These are phyloP conservation scores for Laburnicola sp. DNA, from an alignment of 2,329 filamentous ascomycete species.

Conservation along the genomic window DNA sequence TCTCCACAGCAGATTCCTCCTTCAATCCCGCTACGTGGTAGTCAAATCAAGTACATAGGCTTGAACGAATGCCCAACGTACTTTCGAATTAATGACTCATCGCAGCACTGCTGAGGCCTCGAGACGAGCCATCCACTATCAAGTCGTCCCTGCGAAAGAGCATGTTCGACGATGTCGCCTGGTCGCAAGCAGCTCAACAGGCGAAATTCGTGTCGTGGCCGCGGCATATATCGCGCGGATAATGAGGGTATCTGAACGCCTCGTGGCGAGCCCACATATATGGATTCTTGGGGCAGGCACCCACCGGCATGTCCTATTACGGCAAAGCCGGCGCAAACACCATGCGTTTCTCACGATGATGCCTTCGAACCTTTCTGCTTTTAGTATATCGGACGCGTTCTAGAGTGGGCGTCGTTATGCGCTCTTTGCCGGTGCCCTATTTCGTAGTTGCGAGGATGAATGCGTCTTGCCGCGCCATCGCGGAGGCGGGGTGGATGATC, in stretches of 20 bases:
- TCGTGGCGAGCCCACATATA: conserved; percentile 13
- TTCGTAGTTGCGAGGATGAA: conserved; percentile 1
- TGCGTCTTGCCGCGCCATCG: conserved; percentile 9
- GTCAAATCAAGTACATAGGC: too few relatives aligned
- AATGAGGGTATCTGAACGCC: conserved; percentile 6
- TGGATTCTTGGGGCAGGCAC: neutral
- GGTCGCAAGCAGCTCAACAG: neutral
- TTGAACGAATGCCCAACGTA: too few relatives aligned
- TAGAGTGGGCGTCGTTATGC: conserved; percentile 3
- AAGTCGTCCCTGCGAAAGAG: neutral
- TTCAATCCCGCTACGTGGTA: neutral
- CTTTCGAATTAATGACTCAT: too few relatives aligned
- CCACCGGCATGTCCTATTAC: conserved; percentile 21
- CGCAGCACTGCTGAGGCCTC: neutral
- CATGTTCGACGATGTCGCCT: neutral
- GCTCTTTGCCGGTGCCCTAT: neutral
- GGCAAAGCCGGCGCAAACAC: conserved; percentile 27
- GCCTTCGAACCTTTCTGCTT: conserved; percentile 16
- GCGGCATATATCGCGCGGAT: conserved; percentile 2
- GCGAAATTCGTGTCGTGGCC: neutral
- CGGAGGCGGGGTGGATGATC: conserved; percentile 17
- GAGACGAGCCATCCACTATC: neutral
- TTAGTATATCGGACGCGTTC: conserved; percentile 20
- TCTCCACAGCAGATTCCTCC: neutral
- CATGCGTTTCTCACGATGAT: conserved; percentile 5